These are phyloP conservation scores for Iris macrosiphon DNA, from an alignment of 106 monocot genomes.

Conservation along the genomic window DNA sequence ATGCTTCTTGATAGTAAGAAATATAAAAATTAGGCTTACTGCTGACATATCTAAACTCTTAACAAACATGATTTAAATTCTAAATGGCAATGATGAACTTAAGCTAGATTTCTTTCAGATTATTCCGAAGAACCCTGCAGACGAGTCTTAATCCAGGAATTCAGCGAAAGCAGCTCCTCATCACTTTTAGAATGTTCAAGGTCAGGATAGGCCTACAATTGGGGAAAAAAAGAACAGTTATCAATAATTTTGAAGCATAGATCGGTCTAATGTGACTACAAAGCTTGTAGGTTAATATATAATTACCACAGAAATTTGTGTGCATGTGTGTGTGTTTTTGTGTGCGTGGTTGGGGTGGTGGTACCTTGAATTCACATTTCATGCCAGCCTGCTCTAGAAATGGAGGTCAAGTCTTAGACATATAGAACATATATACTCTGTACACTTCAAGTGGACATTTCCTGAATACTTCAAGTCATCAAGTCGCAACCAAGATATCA, in stretches of 20 bases:
- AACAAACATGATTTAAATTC: too few relatives aligned
- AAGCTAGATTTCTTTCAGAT: too few relatives aligned
- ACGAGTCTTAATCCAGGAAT: constrained; percentile 55
- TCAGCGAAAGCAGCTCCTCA: constrained; percentile 50
- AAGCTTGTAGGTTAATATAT: constrained; percentile 1
- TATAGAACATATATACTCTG: too few relatives aligned
- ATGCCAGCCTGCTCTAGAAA: constrained; percentile 6
- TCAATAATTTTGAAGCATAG: not conserved
- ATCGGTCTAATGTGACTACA: not conserved
- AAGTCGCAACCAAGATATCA: too few relatives aligned
- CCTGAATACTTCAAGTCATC: too few relatives aligned
- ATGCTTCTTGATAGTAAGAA: too few relatives aligned
- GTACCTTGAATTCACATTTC: constrained; percentile 8
- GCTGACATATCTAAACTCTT: too few relatives aligned
- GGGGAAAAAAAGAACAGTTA: not conserved
- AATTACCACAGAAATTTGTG: not conserved
- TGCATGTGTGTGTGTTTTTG: too few relatives aligned
- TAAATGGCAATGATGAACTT: not conserved
- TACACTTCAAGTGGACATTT: too few relatives aligned
- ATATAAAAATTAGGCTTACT: too few relatives aligned
- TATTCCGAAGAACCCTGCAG: constrained; percentile 37
- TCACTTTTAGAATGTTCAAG: constrained; percentile 54
- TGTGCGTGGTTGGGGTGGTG: not conserved
- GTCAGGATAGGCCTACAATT: constrained; percentile 64
- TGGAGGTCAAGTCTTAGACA: not conserved